Base-by-base conservation (phyloP, 495 filamentous ascomycete species). In the Tuber indicum region DNA sequence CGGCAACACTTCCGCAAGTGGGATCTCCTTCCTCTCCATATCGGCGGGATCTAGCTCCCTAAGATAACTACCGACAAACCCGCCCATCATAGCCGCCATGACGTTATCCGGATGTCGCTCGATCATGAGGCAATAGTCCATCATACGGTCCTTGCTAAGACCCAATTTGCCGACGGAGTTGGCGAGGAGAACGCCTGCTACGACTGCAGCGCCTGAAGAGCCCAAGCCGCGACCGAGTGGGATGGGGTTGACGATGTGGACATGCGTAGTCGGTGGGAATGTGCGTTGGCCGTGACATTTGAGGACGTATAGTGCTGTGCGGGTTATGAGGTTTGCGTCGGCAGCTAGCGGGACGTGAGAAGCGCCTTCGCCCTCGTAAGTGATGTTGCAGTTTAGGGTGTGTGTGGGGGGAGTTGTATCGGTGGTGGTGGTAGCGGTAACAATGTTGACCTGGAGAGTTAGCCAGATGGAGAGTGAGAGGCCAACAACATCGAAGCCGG, bases 61-160 rank as follows among this genome's bases (percentile, higher is more conserved):
- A 70, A 98, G 88, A 79, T 98, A 98, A 14, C 94, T 96, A 44
- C 96, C 96, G 23, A 98, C 92, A 82, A 99, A 97, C n/a, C 96
- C 96, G 70, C 96, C 96, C 83, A 94, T 97, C 43, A 97, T 88
- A 1, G 95, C 94, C 0, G 96, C 96, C 76, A 93, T 96, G 46
- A 99, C 93, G 81, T 99, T 98, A 86, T 99, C 96, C 6, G 96
- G 96, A 85, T 99, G 96, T 43, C 95, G 91, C 85, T 98, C 95
- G 83, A 95, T 94, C 94, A 98, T 97, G 76, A 99, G 86, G 82
- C 94, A 97, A 82, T 92, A 99, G 85, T 98, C 96, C 82, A 98
- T 90, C 84, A 99, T 88, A 19, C 96, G 88, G 52, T 92, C 92
- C 79, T 93, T 93, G 62, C 88, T 90, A 74, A 99, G 86, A 7